These are phyloP conservation scores for Stemphylium vesicarium DNA, from an alignment of 2,329 filamentous ascomycete species.

Conservation along the genomic window DNA sequence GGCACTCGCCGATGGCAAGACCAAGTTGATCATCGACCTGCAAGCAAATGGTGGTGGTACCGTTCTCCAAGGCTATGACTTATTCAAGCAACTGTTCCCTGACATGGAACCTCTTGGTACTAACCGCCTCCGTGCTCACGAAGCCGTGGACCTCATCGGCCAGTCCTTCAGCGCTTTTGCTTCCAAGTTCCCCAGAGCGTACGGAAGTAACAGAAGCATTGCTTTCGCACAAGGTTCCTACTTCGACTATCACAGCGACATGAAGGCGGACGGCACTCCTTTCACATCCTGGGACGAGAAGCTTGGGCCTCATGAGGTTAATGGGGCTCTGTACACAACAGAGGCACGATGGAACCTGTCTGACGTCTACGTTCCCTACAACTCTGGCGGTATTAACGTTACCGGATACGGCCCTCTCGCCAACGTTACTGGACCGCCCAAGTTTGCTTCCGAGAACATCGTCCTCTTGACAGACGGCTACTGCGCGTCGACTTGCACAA, in stretches of 20 bases:
- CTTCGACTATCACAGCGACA: constrained; percentile 56
- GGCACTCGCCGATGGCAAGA: constrained; percentile 59
- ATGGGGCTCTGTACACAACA: constrained; percentile 51
- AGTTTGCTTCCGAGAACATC: constrained; percentile 61
- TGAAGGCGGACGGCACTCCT: constrained; percentile 58
- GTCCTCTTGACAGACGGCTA: constrained; percentile 65
- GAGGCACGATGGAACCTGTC: constrained; percentile 46
- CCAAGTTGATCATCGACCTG: constrained; percentile 66
- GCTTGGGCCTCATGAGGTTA: constrained; percentile 38
- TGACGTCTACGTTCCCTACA: constrained; percentile 36
- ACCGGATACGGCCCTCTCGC: constrained; percentile 43
- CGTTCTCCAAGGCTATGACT: constrained; percentile 65
- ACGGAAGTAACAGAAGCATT: constrained; percentile 47
- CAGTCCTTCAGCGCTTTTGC: constrained; percentile 46
- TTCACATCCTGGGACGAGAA: constrained; percentile 56
- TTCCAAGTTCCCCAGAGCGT: constrained; percentile 40
- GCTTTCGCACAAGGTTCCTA: constrained; percentile 48
- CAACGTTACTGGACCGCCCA: constrained; percentile 54
- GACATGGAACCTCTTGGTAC: constrained; percentile 58
- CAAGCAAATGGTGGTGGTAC: constrained; percentile 66
- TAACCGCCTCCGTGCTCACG: constrained; percentile 58
- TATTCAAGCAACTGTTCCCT: constrained; percentile 66
- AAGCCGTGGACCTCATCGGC: constrained; percentile 55
- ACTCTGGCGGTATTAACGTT: constrained; percentile 46
- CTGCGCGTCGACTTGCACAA: constrained; percentile 65